Base-by-base conservation (phyloP, 2,329 filamentous ascomycete species). In the Sporothrix humicola region DNA sequence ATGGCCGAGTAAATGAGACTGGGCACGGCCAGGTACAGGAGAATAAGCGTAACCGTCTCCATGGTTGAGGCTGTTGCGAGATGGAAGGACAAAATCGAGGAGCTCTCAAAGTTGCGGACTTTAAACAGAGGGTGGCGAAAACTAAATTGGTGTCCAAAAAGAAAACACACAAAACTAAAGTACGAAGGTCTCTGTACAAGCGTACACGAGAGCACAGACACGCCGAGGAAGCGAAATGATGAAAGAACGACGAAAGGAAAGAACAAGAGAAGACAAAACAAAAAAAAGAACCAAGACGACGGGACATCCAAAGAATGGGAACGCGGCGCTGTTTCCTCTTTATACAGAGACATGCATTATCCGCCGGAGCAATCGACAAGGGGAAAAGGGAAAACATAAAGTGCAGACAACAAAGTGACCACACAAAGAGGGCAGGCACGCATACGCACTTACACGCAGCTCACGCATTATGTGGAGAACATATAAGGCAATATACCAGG, bases 1-100 rank as follows among this genome's bases (percentile, higher is more conserved):
- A 84, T 23, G 31, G 79, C 79, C 8, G 84, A 85, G 72, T 84
- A 80, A 48, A 86, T 75, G 31, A 86, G 79, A 73, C 83, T 82
- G 7, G 84, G 84, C 46, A 86, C 79, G 50, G 84, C 84, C 70
- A 87, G 77, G 76, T 85, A 85, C 23, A 86, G 79, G 50, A 85
- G 77, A 44, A 85, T 65, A 17, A 84, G 74, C 44, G 82, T 78
- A 70, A 84, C 72, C 66, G 77, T 79, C 75, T 84, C 82, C 83
- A 85, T 84, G 7, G 68, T 31, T n/a, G 68, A 23, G 3, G 52
- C 1, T 37, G 75, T 37, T 80, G 73, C 31, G 3, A 42, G n/a
- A 17, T 61, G 7, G 68, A 13, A 17, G 61, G 17, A 31, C 23
- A 48, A 15, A 26, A 23, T 65, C 59, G 42, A 3, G 59, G 20